Conservation (phyloP, 2,329 filamentous ascomycete genomes). For the Penicillium sp. region DNA sequence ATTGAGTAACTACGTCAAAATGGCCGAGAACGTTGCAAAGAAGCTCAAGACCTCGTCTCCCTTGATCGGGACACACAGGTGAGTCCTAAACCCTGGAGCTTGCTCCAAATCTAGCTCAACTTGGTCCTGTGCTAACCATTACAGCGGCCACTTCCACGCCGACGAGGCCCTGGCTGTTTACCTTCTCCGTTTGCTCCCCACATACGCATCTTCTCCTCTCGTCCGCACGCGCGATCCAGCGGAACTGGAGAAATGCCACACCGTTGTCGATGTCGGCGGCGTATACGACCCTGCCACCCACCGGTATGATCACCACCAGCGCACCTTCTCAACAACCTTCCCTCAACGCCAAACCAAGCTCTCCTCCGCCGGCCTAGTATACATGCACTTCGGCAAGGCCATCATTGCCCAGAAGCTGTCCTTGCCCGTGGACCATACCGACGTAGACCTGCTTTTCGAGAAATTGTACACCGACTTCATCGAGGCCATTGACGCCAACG, state of each 20-base stretch:
- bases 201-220: constrained; percentile 69
- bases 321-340: constrained; percentile 81
- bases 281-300: constrained; percentile 74
- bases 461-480: constrained; percentile 93
- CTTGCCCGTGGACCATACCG: constrained; percentile 57
- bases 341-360: constrained; percentile 81
- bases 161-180: constrained; percentile 96
- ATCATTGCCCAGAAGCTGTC: constrained; percentile 69
- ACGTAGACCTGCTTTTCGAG: constrained; percentile 71
- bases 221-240: constrained; percentile 83
- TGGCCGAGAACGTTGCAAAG: constrained; percentile 71
- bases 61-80: constrained; percentile 87
- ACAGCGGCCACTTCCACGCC: constrained; percentile 89
- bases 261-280: constrained; percentile 95
- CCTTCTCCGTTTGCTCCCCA: constrained; percentile 84
- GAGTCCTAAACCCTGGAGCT: constrained; percentile 13
- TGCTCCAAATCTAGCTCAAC: neutral
- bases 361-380: constrained; percentile 88
- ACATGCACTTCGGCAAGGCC: constrained; percentile 85
- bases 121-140: constrained; percentile 6
- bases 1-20: constrained; percentile 50
- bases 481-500: constrained; percentile 94
- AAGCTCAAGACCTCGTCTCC: constrained; percentile 72
- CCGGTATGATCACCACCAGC: constrained; percentile 97
- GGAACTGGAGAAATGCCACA: constrained; percentile 77